phyloP scores from a whole-genome alignment of 345 rosid genomes.

The Euclidium syriacum region DNA sequence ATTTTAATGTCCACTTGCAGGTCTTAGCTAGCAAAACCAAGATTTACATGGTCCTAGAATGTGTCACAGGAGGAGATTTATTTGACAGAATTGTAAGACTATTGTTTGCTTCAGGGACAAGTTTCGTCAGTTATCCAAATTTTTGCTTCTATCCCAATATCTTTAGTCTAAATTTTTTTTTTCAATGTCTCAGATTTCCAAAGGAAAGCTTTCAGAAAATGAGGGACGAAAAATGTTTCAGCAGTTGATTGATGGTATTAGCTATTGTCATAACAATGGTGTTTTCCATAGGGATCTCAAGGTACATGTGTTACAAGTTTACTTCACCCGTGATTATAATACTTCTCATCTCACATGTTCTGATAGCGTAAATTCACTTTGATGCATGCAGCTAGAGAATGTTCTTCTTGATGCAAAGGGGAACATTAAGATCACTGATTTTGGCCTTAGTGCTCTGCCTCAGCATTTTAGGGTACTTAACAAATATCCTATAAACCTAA shows the following conservation, averaged over 20 bases:
- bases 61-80: slow-evolving; percentile 78
- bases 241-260: slow-evolving; percentile 81
- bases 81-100: slow-evolving; percentile 70
- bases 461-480: slow-evolving; percentile 68
- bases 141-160: background rate
- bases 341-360: slow-evolving; percentile 4
- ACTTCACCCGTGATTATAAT: background rate
- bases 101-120: background rate
- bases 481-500: background rate
- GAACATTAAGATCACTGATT: slow-evolving; percentile 80
- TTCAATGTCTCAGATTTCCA: slow-evolving; percentile 41
- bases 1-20: slow-evolving; percentile 33
- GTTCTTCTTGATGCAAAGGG: slow-evolving; percentile 74
- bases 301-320: slow-evolving; percentile 33
- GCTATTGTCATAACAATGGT: slow-evolving; percentile 77
- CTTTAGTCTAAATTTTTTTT: background rate
- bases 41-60: slow-evolving; percentile 83
- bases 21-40: slow-evolving; percentile 86
- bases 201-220: slow-evolving; percentile 60
- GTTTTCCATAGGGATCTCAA: slow-evolving; percentile 92
- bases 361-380: slow-evolving; percentile 1
- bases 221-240: slow-evolving; percentile 77
- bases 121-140: background rate
- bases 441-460: slow-evolving; percentile 91
- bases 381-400: slow-evolving; percentile 76